These are phyloP conservation scores for Fusarium sp. DNA, from an alignment of 2,329 filamentous ascomycete species.

Conservation along the genomic window DNA sequence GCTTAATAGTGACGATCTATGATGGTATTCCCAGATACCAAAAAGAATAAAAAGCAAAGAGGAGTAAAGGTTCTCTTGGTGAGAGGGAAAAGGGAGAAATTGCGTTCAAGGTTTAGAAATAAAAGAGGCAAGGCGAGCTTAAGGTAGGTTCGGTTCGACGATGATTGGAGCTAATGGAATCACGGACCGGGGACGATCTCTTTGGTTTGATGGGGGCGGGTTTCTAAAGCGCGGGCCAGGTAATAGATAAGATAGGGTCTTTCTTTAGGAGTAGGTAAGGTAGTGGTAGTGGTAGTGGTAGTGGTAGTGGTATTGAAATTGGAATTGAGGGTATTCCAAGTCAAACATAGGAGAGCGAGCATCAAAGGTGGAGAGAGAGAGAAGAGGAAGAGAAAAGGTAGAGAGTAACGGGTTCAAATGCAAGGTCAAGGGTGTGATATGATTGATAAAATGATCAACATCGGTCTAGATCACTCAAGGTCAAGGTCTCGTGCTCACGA, in stretches of 20 bases:
- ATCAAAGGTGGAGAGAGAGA: neutral
- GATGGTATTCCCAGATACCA: neutral
- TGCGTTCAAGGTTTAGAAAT: conserved; percentile 20
- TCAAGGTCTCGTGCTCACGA: conserved; percentile 24
- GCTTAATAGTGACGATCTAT: neutral
- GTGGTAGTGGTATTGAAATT: no score
- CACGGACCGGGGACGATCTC: conserved; percentile 28
- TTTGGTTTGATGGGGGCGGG: neutral
- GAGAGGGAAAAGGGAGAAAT: conserved; percentile 21
- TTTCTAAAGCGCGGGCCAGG: conserved; percentile 2
- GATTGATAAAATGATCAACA: conserved; percentile 27
- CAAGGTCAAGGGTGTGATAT: conserved; percentile 7
- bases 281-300: no score
- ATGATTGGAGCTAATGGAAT: conserved; percentile 22
- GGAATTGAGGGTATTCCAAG: neutral
- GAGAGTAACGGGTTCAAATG: neutral
- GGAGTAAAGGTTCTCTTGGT: neutral
- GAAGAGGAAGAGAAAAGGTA: neutral
- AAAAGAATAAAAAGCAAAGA: neutral
- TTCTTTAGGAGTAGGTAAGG: no score
- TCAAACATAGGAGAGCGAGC: neutral
- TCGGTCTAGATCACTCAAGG: conserved; percentile 27
- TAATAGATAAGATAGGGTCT: neutral
- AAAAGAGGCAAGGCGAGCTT: conserved; percentile 15
- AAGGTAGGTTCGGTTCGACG: conserved; percentile 12